phyloP scores from a whole-genome alignment of 148 eudicot species.

The Cornus kousa region DNA sequence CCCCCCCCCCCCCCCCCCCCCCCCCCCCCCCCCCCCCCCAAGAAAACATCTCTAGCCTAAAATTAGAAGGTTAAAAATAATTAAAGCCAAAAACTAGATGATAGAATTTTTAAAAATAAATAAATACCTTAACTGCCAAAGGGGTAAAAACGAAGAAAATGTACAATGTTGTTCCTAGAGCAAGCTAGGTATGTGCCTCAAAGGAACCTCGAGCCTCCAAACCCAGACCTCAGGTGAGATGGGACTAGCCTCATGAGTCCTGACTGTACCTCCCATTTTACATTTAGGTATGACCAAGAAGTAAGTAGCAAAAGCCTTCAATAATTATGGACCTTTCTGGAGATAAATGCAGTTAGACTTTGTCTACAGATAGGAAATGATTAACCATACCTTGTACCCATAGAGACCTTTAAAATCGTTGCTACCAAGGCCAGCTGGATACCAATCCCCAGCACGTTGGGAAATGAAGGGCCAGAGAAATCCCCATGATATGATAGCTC shows the following conservation, averaged over 20 bases:
- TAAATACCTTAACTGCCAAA: too few species aligned
- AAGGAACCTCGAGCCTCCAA: neutral
- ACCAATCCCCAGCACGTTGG: conserved; percentile 87
- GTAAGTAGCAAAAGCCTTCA: neutral
- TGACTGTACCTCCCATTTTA: neutral
- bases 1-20: too few species aligned
- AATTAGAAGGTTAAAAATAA: too few species aligned
- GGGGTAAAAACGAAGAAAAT: too few species aligned
- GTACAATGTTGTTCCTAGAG: neutral
- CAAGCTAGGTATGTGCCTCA: conserved; percentile 5
- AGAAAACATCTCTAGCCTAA: too few species aligned
- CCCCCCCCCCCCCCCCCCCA: too few species aligned
- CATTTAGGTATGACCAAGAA: neutral
- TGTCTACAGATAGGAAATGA: neutral
- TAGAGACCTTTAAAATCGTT: conserved; percentile 77
- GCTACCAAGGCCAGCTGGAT: conserved; percentile 67
- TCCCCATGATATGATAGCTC: conserved; percentile 95
- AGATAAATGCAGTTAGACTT: neutral
- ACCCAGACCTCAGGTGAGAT: neutral
- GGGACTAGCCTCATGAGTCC: too few species aligned
- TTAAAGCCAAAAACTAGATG: too few species aligned
- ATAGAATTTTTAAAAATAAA: too few species aligned
- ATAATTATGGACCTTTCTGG: neutral
- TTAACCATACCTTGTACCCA: conserved; percentile 58
- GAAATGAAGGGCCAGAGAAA: conserved; percentile 94